Conservation (phyloP, 345 rosid species). For the Populus euphratica region DNA sequence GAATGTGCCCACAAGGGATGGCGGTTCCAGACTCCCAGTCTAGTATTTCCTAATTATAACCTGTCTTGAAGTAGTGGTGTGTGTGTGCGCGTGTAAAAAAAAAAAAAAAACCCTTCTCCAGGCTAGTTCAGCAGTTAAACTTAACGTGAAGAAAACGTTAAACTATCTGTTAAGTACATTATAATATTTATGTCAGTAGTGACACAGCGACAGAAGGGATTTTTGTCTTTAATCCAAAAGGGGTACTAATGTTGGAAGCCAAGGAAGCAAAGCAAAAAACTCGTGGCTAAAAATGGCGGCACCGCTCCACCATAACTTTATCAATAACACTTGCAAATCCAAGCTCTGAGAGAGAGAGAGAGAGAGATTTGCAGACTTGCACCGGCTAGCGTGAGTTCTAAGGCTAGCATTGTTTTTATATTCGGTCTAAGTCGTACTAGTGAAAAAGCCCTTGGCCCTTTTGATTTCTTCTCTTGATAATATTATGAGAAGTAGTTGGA, state of each 20-base stretch:
- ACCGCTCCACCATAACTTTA: constrained; percentile 41
- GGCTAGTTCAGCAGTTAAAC: neutral
- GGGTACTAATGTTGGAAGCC: constrained; percentile 71
- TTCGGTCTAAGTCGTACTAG: neutral
- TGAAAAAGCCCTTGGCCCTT: neutral
- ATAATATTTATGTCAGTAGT: constrained; percentile 6
- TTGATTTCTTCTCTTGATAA: constrained; percentile 4
- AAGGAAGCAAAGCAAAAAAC: constrained; percentile 57
- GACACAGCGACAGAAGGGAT: constrained; percentile 2
- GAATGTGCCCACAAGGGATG: too few relatives aligned
- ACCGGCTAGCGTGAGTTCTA: constrained; percentile 11
- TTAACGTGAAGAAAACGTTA: constrained; percentile 20
- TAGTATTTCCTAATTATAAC: neutral
- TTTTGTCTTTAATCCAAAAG: constrained; percentile 58
- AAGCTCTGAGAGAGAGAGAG: neutral
- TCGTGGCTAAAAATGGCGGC: constrained; percentile 60
- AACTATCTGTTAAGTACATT: neutral
- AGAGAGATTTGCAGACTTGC: neutral
- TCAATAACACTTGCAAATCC: neutral
- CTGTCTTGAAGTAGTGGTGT: neutral
- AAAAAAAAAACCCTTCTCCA: too few relatives aligned
- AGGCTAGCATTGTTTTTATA: constrained; percentile 7
- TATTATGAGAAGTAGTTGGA: constrained; percentile 23
- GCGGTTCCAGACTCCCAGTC: too few relatives aligned
- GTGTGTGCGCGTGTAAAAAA: too few relatives aligned